Base-by-base conservation (phyloP, 176 grass and related monocot genomes). In the bread wheat (Triticum aestivum) region DNA sequence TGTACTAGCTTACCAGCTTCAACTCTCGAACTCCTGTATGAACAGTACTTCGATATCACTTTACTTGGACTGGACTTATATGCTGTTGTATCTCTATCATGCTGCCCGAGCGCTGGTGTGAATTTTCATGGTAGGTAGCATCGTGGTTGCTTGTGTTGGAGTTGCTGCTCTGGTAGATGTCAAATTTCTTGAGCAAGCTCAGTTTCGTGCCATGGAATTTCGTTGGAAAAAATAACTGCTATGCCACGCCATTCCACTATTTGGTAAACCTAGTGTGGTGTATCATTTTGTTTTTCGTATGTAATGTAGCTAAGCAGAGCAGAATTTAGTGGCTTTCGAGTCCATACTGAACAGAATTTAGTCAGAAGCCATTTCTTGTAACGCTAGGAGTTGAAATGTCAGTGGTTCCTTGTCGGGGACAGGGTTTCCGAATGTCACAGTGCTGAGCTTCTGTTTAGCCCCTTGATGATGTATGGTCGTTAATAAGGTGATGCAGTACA, bases 1-100 rank as follows among this genome's bases (percentile, higher is more conserved):
- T 58, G 17, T 58, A 70, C 8, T 82, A 80, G 83, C 81, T 79
- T 33, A 65, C 27, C 15, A 73, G 81, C 76, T 45, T 80, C 12
- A 42, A 59, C 65, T 64, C 17, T 73, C 39, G 42, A 39, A 37
- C 74, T 23, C 68, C 18, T 67, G 26, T 66, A 33, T 79, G 44
- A 79, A 58, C 79, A 8, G 0, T 87, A 74, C 64, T 54, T 47
- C 32, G 17, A 20, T 15, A 3, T 79, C 17, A 9, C 11, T 76
- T 90, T 18, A 26, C 44, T 15, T 47, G 42, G 66, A 59, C 42
- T 59, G 34, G 27, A 65, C 80, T 39, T 91, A 23, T 79, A 58
- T 83, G 74, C 14, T 83, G 74, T 33, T 82, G 51, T 78, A 39
- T 56, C 10, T 71, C 39, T 75, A 29, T 1, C 33, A 69, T 54